Conservation (phyloP, 495 filamentous ascomycete species). For the Penicillium subrubescens region DNA sequence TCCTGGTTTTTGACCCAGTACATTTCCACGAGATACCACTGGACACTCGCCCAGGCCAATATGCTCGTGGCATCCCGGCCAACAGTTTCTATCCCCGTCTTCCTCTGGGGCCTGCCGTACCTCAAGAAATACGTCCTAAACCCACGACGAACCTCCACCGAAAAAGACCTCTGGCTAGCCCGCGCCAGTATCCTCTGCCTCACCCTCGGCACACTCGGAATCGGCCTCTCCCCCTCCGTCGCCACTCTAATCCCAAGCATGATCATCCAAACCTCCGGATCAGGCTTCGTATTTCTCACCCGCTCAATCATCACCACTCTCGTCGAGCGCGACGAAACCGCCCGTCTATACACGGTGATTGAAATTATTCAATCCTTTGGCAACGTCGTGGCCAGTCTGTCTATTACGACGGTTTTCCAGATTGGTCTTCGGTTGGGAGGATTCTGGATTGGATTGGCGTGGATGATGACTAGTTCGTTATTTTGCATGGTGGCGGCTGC, state of each 20-base stretch:
- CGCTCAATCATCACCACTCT: slow-evolving; percentile 56
- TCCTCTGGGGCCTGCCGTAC: slow-evolving; percentile 52
- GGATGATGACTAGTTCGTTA: slow-evolving; percentile 52
- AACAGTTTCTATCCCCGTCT: slow-evolving; percentile 52
- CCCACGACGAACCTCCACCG: slow-evolving; percentile 27
- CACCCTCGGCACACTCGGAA: slow-evolving; percentile 48
- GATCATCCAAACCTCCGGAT: slow-evolving; percentile 51
- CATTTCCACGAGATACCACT: slow-evolving; percentile 57
- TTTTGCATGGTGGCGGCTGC: slow-evolving; percentile 42
- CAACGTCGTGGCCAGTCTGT: slow-evolving; percentile 54
- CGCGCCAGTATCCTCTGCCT: slow-evolving; percentile 50
- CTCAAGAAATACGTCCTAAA: slow-evolving; percentile 24
- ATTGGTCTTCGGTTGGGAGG: slow-evolving; percentile 51
- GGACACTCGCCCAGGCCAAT: slow-evolving; percentile 57
- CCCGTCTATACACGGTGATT: slow-evolving; percentile 58
- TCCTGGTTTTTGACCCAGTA: slow-evolving; percentile 58
- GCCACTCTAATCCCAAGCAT: slow-evolving; percentile 47
- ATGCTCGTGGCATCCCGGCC: slow-evolving; percentile 55
- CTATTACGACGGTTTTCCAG: slow-evolving; percentile 57
- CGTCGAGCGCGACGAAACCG: slow-evolving; percentile 55
- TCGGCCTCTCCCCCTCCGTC: slow-evolving; percentile 45
- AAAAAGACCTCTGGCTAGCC: slow-evolving; percentile 56
- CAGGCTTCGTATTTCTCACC: slow-evolving; percentile 44
- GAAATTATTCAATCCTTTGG: slow-evolving; percentile 58
- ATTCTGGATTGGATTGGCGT: slow-evolving; percentile 55